Evolutionary conservation across 163 green algal species (phyloP), one percentile per base, ranked within the genome.

Genomic region (Chlorella variabilis): DNA sequence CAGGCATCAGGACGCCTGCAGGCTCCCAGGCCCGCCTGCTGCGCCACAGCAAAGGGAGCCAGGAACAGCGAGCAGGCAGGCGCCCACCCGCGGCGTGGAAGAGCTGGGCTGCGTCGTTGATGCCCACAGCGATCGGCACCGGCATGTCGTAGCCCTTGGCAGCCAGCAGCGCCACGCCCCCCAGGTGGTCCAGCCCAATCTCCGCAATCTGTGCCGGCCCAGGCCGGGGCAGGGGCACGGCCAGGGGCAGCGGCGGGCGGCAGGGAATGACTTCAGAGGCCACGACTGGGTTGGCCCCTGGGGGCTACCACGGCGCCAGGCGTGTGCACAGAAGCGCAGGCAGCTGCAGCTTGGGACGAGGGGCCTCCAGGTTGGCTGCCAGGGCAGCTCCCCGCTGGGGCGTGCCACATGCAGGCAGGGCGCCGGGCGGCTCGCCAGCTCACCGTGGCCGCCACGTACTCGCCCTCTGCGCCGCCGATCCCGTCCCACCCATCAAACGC

Each of bases 151-250:
- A 86, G 20, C 79, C 84, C 15, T 85, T 59, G 9, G 81, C 79
- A 54, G 48, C 23, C 27, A 88, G 69, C 13, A 80, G 56, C 2
- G 80, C 84, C 33, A 88, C 67, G 11, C 79, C 78, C 0, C 84
- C 84, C 54, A 67, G 31, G 27, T 66, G 73, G 67, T 82, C 79
- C 34, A 88, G 17, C 54, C 71, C 66, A n/a, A 88, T 78, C 67
- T 86, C 84, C 1, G 34, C 51, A 54, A 88, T 63, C 84, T 87
- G 83, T n/a, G n/a, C n/a, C n/a, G n/a, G n/a, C n/a, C n/a, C n/a
- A n/a, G n/a, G n/a, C n/a, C 54, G 1, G 5, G n/a, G 27, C 2
- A 39, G 2, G 23, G n/a, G n/a, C 2, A 74, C 7, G 39, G 15
- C 17, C n/a, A n/a, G 41, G 34, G 11, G 63, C 34, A 59, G 41